Conservation (phyloP, 2,329 filamentous ascomycete genomes). For the Calonectria pteridis region DNA sequence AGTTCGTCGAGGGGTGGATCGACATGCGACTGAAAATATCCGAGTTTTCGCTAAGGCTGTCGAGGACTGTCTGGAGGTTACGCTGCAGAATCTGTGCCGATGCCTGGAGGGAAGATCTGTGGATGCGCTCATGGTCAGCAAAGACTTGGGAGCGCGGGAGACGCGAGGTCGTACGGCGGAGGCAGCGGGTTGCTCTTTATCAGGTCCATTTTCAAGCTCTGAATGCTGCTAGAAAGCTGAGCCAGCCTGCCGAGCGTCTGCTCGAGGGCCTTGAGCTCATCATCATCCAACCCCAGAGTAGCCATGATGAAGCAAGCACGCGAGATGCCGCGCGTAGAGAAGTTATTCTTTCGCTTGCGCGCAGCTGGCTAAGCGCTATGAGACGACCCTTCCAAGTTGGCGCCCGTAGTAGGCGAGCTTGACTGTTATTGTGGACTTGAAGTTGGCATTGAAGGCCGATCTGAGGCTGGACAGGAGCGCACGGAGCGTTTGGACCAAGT, state of each 20-base stretch:
- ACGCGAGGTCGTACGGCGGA: conserved; percentile 64
- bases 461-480: neutral
- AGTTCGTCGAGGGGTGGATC: conserved; percentile 82
- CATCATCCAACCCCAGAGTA: conserved; percentile 64
- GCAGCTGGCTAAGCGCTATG: neutral
- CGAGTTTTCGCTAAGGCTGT: conserved; percentile 73
- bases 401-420: neutral
- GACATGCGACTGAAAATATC: conserved; percentile 78
- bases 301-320: conserved; percentile 47
- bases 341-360: neutral
- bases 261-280: conserved; percentile 77
- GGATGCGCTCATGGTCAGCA: conserved; percentile 17
- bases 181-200: conserved; percentile 75
- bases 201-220: conserved; percentile 72
- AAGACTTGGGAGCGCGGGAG: neutral
- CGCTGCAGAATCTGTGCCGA: conserved; percentile 78
- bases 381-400: neutral
- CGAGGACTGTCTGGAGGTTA: conserved; percentile 76
- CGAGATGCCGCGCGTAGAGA: neutral
- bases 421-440: neutral
- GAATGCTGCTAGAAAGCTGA: conserved; percentile 77
- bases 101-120: conserved; percentile 78
- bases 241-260: conserved; percentile 76
- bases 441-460: neutral
- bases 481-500: conserved; percentile 2